Conservation (phyloP, 2,329 filamentous ascomycete species). For the Fusarium agapanthi region DNA sequence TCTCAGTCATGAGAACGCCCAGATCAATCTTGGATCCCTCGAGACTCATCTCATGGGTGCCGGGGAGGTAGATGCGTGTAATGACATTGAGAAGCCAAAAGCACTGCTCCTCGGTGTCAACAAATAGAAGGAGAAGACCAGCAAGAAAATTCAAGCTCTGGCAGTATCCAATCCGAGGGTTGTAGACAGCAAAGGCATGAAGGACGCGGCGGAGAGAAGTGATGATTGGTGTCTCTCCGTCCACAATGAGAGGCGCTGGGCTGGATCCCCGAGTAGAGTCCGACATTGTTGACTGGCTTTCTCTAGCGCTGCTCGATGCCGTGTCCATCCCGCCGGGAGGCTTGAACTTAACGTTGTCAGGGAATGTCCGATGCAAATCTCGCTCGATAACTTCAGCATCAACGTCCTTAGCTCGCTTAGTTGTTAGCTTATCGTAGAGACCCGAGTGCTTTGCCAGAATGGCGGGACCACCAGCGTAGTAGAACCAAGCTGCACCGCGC, state of each 20-base stretch:
- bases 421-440: slow-evolving; percentile 76
- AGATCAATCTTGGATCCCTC: slow-evolving; percentile 95
- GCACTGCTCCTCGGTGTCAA: slow-evolving; percentile 85
- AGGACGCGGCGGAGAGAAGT: slow-evolving; percentile 84
- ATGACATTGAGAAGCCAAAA: slow-evolving; percentile 96
- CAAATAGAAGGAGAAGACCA: slow-evolving; percentile 86
- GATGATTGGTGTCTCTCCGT: slow-evolving; percentile 79
- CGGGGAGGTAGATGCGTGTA: slow-evolving; percentile 85
- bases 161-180: slow-evolving; percentile 92
- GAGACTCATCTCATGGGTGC: slow-evolving; percentile 88
- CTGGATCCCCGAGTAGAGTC: slow-evolving; percentile 47
- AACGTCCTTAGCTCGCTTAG: slow-evolving; percentile 70
- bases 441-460: slow-evolving; percentile 79
- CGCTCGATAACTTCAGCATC: slow-evolving; percentile 93
- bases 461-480: slow-evolving; percentile 87
- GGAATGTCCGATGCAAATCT: slow-evolving; percentile 92
- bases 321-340: slow-evolving; percentile 56
- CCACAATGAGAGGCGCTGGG: slow-evolving; percentile 46
- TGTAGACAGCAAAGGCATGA: slow-evolving; percentile 89
- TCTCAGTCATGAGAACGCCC: slow-evolving; percentile 87
- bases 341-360: slow-evolving; percentile 92
- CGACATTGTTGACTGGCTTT: slow-evolving; percentile 51
- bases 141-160: slow-evolving; percentile 96
- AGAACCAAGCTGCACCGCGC: slow-evolving; percentile 97
- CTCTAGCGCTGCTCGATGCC: slow-evolving; percentile 44